Conservation (phyloP, 2,329 filamentous ascomycete species). For the Fusarium sp. region DNA sequence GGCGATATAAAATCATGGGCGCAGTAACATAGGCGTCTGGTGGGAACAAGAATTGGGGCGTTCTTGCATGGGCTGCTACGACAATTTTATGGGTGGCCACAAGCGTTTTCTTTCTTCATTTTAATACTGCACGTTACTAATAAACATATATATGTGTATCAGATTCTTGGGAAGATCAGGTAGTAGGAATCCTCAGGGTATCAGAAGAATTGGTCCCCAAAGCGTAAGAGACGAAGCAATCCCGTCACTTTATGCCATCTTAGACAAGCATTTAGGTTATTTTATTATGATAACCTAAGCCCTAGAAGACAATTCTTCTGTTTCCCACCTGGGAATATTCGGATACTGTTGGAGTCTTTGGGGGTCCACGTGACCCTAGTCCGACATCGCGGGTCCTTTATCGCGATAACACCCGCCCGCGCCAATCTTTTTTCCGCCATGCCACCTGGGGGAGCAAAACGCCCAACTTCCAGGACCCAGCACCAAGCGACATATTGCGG, state of each 20-base stretch:
- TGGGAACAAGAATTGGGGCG: constrained; percentile 7
- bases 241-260: no score
- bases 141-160: not conserved
- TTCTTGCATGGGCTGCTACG: constrained; percentile 18
- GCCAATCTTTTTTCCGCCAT: constrained; percentile 37
- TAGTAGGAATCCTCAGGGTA: not conserved
- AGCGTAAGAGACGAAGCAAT: no score
- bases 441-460: constrained; percentile 5
- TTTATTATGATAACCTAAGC: no score
- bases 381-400: constrained; percentile 25
- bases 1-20: not conserved
- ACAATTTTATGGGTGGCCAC: not conserved
- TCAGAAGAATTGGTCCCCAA: no score
- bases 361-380: constrained; percentile 27
- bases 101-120: not conserved
- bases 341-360: not conserved
- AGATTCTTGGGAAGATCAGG: not conserved
- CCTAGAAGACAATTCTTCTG: no score
- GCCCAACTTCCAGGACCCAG: constrained; percentile 15
- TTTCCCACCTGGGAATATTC: no score
- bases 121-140: not conserved
- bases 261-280: no score
- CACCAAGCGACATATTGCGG: constrained; percentile 20
- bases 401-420: constrained; percentile 37
- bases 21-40: constrained; percentile 6